phyloP scores from a whole-genome alignment of 371 early-diverging fungal species.

The Zychaea mexicana region DNA sequence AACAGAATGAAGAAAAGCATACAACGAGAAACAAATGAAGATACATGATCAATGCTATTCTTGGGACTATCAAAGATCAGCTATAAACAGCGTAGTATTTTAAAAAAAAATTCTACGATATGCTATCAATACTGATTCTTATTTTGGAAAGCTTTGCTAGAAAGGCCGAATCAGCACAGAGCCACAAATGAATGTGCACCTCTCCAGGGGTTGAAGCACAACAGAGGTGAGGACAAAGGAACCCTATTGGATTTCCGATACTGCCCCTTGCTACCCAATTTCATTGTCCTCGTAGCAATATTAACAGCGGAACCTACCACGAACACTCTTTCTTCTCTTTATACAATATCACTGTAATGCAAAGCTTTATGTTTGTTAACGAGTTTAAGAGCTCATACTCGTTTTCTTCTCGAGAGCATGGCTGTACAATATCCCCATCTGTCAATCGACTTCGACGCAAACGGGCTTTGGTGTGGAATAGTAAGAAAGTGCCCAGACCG shows the following conservation, averaged over 20 bases:
- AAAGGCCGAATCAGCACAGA: too few relatives aligned
- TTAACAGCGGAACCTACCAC: background rate
- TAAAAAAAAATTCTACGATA: too few relatives aligned
- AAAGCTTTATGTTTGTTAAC: background rate
- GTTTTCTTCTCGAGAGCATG: background rate
- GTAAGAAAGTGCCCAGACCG: background rate
- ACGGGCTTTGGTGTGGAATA: background rate
- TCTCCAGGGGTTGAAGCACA: too few relatives aligned
- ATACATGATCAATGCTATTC: too few relatives aligned
- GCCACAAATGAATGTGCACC: too few relatives aligned
- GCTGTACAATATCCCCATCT: background rate
- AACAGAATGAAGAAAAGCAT: too few relatives aligned
- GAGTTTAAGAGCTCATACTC: background rate
- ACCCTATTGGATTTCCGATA: background rate
- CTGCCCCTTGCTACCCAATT: background rate
- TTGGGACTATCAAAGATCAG: too few relatives aligned
- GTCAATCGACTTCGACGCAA: background rate
- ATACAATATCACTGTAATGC: background rate
- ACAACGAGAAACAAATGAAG: too few relatives aligned
- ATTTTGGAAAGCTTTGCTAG: too few relatives aligned
- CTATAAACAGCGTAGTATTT: too few relatives aligned
- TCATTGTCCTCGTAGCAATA: background rate
- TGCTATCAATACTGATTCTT: too few relatives aligned
- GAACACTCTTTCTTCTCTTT: background rate
- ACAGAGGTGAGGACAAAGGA: background rate